Percentiles rank a stretch among this genome's conserved stretches.
Evolutionary conservation across 176 grass and related monocot species (phyloP).

Genomic region (Avena sativa): DNA sequence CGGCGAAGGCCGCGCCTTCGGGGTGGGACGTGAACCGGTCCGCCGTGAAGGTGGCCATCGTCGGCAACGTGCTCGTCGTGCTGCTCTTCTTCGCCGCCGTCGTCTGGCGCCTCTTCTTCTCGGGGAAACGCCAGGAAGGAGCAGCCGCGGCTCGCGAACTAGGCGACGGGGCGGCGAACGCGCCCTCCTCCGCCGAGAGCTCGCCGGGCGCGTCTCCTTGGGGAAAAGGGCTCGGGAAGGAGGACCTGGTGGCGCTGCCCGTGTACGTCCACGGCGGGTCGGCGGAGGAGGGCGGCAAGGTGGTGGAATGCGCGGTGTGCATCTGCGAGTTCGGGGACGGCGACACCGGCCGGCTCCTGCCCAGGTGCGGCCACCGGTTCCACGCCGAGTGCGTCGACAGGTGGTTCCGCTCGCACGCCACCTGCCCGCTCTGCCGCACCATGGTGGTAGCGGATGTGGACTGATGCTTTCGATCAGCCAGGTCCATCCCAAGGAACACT

Average conservation of each 20-base stretch:
- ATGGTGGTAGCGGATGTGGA: constrained; percentile 17
- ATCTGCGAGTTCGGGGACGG: constrained; percentile 55
- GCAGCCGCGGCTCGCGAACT: background rate
- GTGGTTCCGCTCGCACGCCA: constrained; percentile 60
- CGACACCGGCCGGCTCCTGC: constrained; percentile 56
- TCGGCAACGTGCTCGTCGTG: constrained; percentile 46
- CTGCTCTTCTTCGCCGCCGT: constrained; percentile 47
- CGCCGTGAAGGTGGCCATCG: constrained; percentile 37
- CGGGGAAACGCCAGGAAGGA: background rate
- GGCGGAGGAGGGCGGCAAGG: constrained; percentile 26
- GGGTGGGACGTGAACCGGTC: background rate
- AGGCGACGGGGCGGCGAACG: background rate
- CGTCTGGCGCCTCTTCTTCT: constrained; percentile 57
- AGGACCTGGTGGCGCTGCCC: constrained; percentile 51
- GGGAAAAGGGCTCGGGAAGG: background rate
- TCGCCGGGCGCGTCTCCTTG: constrained; percentile 47
- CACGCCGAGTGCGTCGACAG: constrained; percentile 61
- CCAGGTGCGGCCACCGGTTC: constrained; percentile 58
- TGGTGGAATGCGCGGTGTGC: constrained; percentile 65
- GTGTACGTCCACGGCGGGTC: constrained; percentile 52
- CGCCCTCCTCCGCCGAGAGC: constrained; percentile 19
- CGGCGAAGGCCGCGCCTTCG: background rate
- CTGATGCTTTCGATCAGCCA: background rate
- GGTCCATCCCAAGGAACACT: background rate
- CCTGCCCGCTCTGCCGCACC: constrained; percentile 61